These are phyloP conservation scores for Blastocystis sp. DNA, from an alignment of 352 stramenopile genomes.

Conservation along the genomic window DNA sequence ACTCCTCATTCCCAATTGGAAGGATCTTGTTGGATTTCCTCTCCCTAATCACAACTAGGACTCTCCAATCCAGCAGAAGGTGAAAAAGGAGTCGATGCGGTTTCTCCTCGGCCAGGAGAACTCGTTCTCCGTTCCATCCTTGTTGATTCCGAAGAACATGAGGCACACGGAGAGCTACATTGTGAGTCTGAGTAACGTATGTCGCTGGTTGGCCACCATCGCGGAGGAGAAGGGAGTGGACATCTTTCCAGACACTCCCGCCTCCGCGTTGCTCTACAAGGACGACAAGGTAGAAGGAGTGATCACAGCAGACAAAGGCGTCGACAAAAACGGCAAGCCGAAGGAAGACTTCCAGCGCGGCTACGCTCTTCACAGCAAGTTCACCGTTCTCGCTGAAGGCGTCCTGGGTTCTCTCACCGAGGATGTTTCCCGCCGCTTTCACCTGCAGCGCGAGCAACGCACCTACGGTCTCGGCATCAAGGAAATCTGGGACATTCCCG, in stretches of 20 bases:
- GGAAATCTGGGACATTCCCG: constrained; percentile 75
- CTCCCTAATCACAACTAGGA: constrained; percentile 2
- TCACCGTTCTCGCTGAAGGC: constrained; percentile 94
- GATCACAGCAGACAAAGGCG: constrained; percentile 91
- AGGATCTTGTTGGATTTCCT: constrained; percentile 62
- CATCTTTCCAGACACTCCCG: constrained; percentile 95
- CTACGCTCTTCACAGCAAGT: constrained; percentile 85
- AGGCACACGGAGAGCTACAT: neutral
- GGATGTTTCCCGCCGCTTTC: constrained; percentile 86
- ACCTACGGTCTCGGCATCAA: constrained; percentile 98
- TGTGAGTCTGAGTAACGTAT: constrained; percentile 70
- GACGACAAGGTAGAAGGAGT: constrained; percentile 75
- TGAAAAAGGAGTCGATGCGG: constrained; percentile 11
- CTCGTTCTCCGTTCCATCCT: constrained; percentile 2
- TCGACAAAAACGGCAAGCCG: constrained; percentile 83
- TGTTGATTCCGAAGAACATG: neutral
- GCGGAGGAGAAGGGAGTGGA: constrained; percentile 93
- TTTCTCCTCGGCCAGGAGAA: constrained; percentile 30
- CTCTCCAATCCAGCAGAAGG: neutral
- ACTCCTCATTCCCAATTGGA: constrained; percentile 87
- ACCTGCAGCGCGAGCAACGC: constrained; percentile 81
- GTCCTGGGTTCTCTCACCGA: constrained; percentile 88
- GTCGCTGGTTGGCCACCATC: constrained; percentile 85
- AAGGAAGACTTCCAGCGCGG: constrained; percentile 91
- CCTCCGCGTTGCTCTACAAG: constrained; percentile 75